A percentile compares a stretch with the other conserved stretches of the same genome.
phyloP scores from a whole-genome alignment of 805 yeast genomes.

The Barnettozyma wickerhamii region DNA sequence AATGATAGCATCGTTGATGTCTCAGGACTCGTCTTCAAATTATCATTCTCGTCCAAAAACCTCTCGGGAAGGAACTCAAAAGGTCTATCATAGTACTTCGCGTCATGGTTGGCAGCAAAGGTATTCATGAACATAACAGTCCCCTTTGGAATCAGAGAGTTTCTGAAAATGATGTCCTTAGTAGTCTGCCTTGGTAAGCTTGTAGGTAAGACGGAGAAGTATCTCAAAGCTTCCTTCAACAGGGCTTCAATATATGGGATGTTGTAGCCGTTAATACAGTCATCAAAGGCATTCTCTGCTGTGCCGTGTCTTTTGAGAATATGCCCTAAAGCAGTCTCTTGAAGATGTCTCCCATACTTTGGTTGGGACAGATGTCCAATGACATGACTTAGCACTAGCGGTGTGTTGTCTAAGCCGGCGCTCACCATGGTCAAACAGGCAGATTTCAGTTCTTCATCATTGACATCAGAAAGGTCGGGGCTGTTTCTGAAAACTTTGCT shows the following conservation, averaged over 20 bases:
- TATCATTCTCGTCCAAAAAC: conserved; percentile 36
- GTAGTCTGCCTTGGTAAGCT: conserved; percentile 62
- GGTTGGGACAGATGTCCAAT: conserved; percentile 54
- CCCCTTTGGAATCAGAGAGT: conserved; percentile 45
- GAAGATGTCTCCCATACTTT: conserved; percentile 33
- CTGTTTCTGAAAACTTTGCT: conserved; percentile 22
- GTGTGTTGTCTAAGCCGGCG: conserved; percentile 74
- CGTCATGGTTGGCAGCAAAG: conserved; percentile 68
- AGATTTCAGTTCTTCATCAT: conserved; percentile 44
- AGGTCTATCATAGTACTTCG: conserved; percentile 37
- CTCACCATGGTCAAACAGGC: conserved; percentile 72
- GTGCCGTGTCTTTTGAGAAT: conserved; percentile 33
- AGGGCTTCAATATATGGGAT: conserved; percentile 54
- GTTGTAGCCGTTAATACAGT: conserved; percentile 23
- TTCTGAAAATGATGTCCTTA: conserved; percentile 37
- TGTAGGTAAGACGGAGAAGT: conserved; percentile 63
- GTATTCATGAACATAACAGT: conserved; percentile 63
- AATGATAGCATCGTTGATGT: conserved; percentile 42
- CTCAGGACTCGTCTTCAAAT: conserved; percentile 10
- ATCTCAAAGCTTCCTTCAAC: conserved; percentile 57
- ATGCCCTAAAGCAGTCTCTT: conserved; percentile 39
- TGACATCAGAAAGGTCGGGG: conserved; percentile 21
- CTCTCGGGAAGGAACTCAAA: conserved; percentile 48
- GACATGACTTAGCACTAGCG: conserved; percentile 56
- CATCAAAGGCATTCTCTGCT: conserved; percentile 32